Percentiles rank a stretch among this genome's conserved stretches.
Conservation (phyloP, 1,284 basidiomycete genomes). For the Cystobasidiaceae sp. region DNA sequence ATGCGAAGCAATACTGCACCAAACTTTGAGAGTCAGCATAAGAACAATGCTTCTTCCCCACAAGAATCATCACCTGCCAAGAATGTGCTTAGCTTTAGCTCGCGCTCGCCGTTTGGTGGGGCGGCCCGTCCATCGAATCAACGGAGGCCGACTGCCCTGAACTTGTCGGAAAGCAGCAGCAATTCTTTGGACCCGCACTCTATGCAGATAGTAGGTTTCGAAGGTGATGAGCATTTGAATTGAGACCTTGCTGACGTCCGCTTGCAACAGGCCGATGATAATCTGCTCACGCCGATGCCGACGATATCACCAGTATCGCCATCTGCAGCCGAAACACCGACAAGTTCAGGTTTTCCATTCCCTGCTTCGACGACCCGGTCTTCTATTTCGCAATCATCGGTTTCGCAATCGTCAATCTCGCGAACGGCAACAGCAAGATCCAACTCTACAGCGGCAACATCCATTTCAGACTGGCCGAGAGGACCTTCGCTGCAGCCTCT, state of each 20-base stretch:
- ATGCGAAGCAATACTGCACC: slow-evolving; percentile 26
- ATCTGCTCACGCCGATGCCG: slow-evolving; percentile 24
- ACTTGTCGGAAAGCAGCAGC: slow-evolving; percentile 7
- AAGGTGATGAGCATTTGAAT: not conserved
- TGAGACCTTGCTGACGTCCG: not conserved
- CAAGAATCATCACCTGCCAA: not conserved
- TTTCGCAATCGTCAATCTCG: not conserved
- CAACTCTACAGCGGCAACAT: not conserved
- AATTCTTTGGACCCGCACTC: not conserved
- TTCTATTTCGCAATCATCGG: not conserved
- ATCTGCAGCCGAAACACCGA: not conserved
- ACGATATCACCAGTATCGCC: slow-evolving; percentile 6
- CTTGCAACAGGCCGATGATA: slow-evolving; percentile 8
- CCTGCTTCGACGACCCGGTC: not conserved
- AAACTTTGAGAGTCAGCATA: slow-evolving; percentile 4
- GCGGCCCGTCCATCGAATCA: not conserved
- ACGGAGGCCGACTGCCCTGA: slow-evolving; percentile 12
- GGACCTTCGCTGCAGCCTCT: slow-evolving; percentile 58
- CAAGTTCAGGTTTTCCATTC: not conserved
- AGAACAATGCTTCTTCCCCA: not conserved
- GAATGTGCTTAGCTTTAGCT: slow-evolving; percentile 10
- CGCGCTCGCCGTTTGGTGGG: not conserved
- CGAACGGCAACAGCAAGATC: not conserved
- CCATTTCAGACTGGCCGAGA: slow-evolving; percentile 11
- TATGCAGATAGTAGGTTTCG: not conserved